A percentile compares a stretch with the other conserved stretches of the same genome.
Evolutionary conservation across 1,284 basidiomycete species (phyloP).

Genomic region (Leccinum pseudoinsigne): DNA sequence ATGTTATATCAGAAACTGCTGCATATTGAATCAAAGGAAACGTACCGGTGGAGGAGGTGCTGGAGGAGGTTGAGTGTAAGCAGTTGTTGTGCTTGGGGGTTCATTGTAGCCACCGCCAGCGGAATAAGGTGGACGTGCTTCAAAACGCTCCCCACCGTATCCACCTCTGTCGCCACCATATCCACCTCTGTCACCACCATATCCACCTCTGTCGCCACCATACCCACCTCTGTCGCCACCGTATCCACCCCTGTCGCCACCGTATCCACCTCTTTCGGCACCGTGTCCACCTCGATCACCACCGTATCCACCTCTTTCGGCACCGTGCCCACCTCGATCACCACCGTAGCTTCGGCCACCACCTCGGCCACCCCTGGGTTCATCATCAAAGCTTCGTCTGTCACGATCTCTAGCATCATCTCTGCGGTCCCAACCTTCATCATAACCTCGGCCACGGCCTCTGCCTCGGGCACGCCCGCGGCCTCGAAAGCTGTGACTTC

Average conservation of each 20-base stretch:
- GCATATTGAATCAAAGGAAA: neutral
- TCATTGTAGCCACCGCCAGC: constrained; percentile 33
- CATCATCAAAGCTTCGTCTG: constrained; percentile 47
- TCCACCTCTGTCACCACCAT: constrained; percentile 20
- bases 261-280: constrained; percentile 30
- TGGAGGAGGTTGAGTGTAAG: constrained; percentile 25
- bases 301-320: too few species aligned
- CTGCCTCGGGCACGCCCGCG: constrained; percentile 43
- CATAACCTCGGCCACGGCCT: constrained; percentile 36
- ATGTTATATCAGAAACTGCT: constrained; percentile 8
- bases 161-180: constrained; percentile 20
- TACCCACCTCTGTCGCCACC: too few species aligned
- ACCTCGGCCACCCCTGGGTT: constrained; percentile 40
- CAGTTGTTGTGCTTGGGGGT: constrained; percentile 25
- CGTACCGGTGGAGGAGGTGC: constrained; percentile 23
- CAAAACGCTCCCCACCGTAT: constrained; percentile 39
- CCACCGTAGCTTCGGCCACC: constrained; percentile 37
- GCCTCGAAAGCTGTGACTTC: constrained; percentile 39
- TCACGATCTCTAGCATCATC: constrained; percentile 49
- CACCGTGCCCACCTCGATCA: constrained; percentile 9
- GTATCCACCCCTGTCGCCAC: constrained; percentile 12
- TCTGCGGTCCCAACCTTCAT: constrained; percentile 46
- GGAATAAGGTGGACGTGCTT: constrained; percentile 32
- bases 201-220: constrained; percentile 6
- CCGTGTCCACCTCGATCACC: neutral